Conservation (phyloP, 805 yeast species). For the Metschnikowia peoriensis region DNA sequence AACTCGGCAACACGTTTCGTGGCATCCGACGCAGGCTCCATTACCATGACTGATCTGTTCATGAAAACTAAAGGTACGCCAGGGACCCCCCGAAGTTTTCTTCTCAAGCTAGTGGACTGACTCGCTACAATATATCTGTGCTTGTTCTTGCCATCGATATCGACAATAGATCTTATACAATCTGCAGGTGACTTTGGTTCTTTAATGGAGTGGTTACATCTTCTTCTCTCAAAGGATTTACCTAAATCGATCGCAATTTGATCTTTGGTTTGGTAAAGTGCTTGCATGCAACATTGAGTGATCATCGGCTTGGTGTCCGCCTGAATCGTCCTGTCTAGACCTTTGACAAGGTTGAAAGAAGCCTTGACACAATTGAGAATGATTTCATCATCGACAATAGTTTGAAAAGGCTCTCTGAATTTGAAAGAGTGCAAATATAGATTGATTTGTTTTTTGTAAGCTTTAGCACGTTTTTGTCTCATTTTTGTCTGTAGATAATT, state of each 20-base stretch:
- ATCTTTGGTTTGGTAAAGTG: slow-evolving; percentile 67
- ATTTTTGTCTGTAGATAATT: slow-evolving; percentile 33
- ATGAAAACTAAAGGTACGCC: slow-evolving; percentile 89
- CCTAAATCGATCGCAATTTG: slow-evolving; percentile 80
- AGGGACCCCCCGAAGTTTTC: slow-evolving; percentile 68
- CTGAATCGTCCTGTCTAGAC: slow-evolving; percentile 77
- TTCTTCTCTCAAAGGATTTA: slow-evolving; percentile 82
- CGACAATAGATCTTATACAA: slow-evolving; percentile 71
- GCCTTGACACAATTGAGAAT: slow-evolving; percentile 63
- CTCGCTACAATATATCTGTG: slow-evolving; percentile 90
- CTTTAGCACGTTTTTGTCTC: slow-evolving; percentile 96
- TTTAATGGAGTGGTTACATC: slow-evolving; percentile 79
- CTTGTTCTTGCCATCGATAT: slow-evolving; percentile 74
- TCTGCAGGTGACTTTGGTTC: slow-evolving; percentile 64
- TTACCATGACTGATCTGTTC: slow-evolving; percentile 88
- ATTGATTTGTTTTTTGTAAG: slow-evolving; percentile 90
- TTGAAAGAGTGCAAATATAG: slow-evolving; percentile 82
- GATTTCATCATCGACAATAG: slow-evolving; percentile 78
- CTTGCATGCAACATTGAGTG: slow-evolving; percentile 93
- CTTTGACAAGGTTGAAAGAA: slow-evolving; percentile 77
- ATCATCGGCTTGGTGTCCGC: slow-evolving; percentile 85
- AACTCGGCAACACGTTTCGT: slow-evolving; percentile 42
- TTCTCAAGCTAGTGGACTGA: slow-evolving; percentile 70
- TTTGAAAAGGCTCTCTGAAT: slow-evolving; percentile 92
- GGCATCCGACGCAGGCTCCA: slow-evolving; percentile 88